Conservation (phyloP, 495 filamentous ascomycete species). For the Cryomyces minteri region DNA sequence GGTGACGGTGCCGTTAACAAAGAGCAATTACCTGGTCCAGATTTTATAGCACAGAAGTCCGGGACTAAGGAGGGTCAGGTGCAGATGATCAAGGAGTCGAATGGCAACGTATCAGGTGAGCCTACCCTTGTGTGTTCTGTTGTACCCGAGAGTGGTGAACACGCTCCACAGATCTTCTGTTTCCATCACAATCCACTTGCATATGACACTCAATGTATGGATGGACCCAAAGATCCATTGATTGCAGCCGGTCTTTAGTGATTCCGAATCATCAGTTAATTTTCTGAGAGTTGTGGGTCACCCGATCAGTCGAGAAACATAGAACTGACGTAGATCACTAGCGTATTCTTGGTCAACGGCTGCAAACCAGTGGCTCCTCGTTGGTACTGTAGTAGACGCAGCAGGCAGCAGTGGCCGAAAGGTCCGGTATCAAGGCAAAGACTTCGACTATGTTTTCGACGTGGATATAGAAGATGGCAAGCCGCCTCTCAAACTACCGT, state of each 20-base stretch:
- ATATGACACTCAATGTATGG: too few species aligned
- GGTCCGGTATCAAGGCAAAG: conserved; percentile 58
- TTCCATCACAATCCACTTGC: too few species aligned
- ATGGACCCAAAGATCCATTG: too few species aligned
- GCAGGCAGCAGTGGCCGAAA: conserved; percentile 64
- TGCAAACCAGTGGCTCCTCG: conserved; percentile 55
- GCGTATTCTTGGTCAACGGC: conserved; percentile 26
- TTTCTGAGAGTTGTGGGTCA: too few species aligned
- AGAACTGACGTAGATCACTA: too few species aligned
- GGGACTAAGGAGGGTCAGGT: conserved; percentile 91
- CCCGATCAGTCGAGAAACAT: too few species aligned
- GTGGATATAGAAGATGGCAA: conserved; percentile 95
- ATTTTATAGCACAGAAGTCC: conserved; percentile 59
- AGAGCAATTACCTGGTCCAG: conserved; percentile 69
- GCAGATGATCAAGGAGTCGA: conserved; percentile 65
- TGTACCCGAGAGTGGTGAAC: too few species aligned
- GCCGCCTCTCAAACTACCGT: conserved; percentile 83
- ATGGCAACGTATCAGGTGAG: conserved; percentile 40
- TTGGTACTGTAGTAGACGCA: conserved; percentile 86
- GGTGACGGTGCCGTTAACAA: conserved; percentile 66
- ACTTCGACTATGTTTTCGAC: conserved; percentile 97
- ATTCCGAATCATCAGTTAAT: too few species aligned
- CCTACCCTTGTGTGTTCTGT: too few species aligned
- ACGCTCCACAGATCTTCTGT: too few species aligned
- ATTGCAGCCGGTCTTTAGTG: too few species aligned